Percentiles rank a stretch among this genome's conserved stretches.
Conservation (phyloP, 2,329 filamentous ascomycete genomes). For the Nannizziopsis arthrosporioides region DNA sequence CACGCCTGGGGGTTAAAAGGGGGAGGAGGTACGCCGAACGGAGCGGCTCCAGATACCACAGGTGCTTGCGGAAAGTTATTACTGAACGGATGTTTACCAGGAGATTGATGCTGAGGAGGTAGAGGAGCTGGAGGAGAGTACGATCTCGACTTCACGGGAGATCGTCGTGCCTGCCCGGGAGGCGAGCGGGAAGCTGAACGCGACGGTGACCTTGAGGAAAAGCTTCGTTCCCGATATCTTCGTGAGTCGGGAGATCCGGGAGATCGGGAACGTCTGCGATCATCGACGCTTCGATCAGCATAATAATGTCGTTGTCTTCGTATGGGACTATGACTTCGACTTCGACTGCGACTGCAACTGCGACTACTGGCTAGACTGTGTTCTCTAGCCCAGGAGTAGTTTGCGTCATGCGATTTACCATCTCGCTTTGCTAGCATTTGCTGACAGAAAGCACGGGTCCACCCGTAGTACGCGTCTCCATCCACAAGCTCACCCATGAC, state of each 20-base stretch:
- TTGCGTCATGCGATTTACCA: constrained; percentile 12
- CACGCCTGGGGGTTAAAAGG: constrained; percentile 13
- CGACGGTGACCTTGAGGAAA: constrained; percentile 22
- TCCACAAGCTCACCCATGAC: constrained; percentile 52
- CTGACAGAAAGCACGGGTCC: constrained; percentile 68
- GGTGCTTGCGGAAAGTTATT: constrained; percentile 11
- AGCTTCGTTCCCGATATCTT: constrained; percentile 14
- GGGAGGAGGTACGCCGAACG: constrained; percentile 11
- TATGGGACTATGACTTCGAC: constrained; percentile 33
- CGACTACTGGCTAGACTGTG: constrained; percentile 24
- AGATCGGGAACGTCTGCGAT: constrained; percentile 20
- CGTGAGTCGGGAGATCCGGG: constrained; percentile 23
- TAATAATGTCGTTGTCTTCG: constrained; percentile 35
- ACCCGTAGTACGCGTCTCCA: constrained; percentile 75
- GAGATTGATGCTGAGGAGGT: constrained; percentile 11
- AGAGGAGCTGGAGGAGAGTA: constrained; percentile 23
- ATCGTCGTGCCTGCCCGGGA: constrained; percentile 18
- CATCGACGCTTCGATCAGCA: constrained; percentile 25
- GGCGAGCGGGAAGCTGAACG: constrained; percentile 20
- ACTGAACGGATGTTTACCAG: constrained; percentile 18
- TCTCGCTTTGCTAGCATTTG: constrained; percentile 53
- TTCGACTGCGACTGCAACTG: constrained; percentile 40
- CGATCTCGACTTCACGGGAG: constrained; percentile 20
- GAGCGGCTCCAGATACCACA: not conserved
- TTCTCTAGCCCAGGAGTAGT: too few relatives aligned